These are phyloP conservation scores for Sporisorium graminicola DNA, from an alignment of 1,284 basidiomycete genomes.

Conservation along the genomic window DNA sequence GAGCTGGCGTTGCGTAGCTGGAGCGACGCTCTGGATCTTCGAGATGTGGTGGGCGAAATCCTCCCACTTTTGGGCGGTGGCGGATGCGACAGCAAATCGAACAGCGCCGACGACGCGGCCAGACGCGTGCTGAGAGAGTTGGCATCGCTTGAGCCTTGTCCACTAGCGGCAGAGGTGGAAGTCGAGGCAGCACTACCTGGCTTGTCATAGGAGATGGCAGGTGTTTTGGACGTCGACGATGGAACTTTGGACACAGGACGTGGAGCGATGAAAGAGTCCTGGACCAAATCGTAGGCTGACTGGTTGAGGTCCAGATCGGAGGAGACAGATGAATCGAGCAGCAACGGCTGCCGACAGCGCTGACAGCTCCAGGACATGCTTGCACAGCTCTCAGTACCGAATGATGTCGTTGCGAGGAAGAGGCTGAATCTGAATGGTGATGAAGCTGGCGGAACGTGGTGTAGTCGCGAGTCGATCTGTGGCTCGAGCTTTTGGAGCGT, in stretches of 20 bases:
- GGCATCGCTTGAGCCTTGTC: slow-evolving; percentile 16
- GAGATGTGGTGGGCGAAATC: slow-evolving; percentile 6
- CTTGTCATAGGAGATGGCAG: neutral
- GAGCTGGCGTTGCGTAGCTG: slow-evolving; percentile 1
- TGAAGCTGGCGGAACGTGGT: slow-evolving; percentile 3
- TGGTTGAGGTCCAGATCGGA: slow-evolving; percentile 55
- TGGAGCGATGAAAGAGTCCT: slow-evolving; percentile 43
- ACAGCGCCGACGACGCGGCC: slow-evolving; percentile 42
- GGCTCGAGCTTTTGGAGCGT: neutral
- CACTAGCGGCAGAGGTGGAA: neutral
- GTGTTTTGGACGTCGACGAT: neutral
- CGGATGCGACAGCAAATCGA: slow-evolving; percentile 38
- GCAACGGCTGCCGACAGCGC: slow-evolving; percentile 55
- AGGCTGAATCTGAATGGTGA: neutral
- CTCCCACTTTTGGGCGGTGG: slow-evolving; percentile 6
- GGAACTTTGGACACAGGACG: slow-evolving; percentile 1
- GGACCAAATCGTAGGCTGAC: slow-evolving; percentile 52
- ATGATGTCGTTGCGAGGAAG: neutral
- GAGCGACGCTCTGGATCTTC: slow-evolving; percentile 18
- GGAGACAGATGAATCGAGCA: slow-evolving; percentile 42
- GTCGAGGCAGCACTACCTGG: neutral
- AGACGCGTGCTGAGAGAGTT: slow-evolving; percentile 38
- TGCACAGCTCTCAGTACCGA: no score
- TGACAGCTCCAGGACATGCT: slow-evolving; percentile 61
- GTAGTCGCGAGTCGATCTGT: neutral